Evolutionary conservation across 441 rosid genomes (phyloP).

Genomic region (Brassica balearica): DNA sequence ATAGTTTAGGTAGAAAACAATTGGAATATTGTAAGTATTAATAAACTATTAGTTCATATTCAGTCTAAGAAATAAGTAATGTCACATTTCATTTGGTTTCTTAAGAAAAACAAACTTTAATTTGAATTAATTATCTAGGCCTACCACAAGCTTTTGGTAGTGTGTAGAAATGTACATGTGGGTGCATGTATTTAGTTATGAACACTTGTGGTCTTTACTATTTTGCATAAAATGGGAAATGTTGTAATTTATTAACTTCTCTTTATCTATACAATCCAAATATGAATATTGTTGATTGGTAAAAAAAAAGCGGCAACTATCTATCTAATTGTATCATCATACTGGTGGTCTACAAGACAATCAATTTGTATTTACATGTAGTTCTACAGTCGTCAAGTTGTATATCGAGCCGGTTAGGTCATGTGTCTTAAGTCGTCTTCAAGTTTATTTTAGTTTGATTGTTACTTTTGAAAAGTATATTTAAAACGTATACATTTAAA

Average conservation of each 20-base stretch:
- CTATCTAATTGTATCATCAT: background rate
- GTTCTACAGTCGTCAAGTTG: background rate
- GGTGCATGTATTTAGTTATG: conserved; percentile 32
- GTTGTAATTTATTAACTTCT: conserved; percentile 4
- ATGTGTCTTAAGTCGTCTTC: background rate
- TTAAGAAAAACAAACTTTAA: background rate
- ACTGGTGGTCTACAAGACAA: background rate
- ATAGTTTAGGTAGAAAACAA: background rate
- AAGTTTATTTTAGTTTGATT: no score
- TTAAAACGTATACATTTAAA: background rate
- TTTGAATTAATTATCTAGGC: conserved; percentile 21
- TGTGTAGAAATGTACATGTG: conserved; percentile 28
- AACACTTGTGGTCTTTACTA: conserved; percentile 23
- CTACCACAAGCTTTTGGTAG: conserved; percentile 32
- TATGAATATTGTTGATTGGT: background rate
- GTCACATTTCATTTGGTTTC: conserved; percentile 19
- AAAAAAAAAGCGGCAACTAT: background rate
- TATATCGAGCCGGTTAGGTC: background rate
- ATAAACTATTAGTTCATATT: conserved; percentile 10
- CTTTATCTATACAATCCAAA: conserved; percentile 7
- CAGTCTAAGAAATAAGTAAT: conserved; percentile 28
- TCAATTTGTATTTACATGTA: background rate
- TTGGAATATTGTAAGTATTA: background rate
- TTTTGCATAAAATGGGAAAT: conserved; percentile 17
- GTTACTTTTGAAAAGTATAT: background rate